Conservation (phyloP, 495 filamentous ascomycete genomes). For the Penicillium cataractarum region DNA sequence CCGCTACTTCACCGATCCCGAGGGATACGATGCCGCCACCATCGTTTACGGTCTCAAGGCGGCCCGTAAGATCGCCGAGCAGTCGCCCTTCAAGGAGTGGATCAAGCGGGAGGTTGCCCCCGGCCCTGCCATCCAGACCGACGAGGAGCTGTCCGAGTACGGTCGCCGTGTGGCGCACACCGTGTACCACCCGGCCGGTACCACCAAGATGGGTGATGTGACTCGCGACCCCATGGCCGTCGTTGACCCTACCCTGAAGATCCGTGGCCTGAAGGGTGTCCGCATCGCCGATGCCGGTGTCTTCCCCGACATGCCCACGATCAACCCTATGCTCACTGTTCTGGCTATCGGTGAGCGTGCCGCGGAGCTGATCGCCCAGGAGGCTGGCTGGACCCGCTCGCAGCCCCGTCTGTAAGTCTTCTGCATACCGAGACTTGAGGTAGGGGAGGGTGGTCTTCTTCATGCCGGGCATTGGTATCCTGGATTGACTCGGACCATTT, state of each 20-base stretch:
- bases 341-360: conserved; percentile 65
- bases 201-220: conserved; percentile 82
- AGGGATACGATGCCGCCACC: conserved; percentile 81
- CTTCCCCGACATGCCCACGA: conserved; percentile 67
- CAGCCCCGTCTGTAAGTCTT: conserved; percentile 52
- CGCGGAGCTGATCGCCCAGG: conserved; percentile 65
- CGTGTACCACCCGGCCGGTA: conserved; percentile 85
- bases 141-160: conserved; percentile 75
- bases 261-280: conserved; percentile 60
- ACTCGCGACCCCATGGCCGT: conserved; percentile 64
- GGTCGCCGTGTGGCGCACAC: conserved; percentile 76
- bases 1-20: conserved; percentile 84
- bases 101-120: conserved; percentile 79
- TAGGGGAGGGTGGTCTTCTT: too few species aligned
- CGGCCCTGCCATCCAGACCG: conserved; percentile 65
- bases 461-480: conserved; percentile 1
- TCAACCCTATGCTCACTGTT: conserved; percentile 72
- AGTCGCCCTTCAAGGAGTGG: conserved; percentile 77
- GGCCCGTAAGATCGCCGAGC: conserved; percentile 69
- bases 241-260: conserved; percentile 60
- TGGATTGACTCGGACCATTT: background rate
- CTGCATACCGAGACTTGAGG: too few species aligned
- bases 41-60: conserved; percentile 77
- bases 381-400: conserved; percentile 61
- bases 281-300: conserved; percentile 71